Evolutionary conservation across 2,329 filamentous ascomycete genomes (phyloP), one percentile per base, ranked within the genome.

Genomic region (Neonectria punicea): DNA sequence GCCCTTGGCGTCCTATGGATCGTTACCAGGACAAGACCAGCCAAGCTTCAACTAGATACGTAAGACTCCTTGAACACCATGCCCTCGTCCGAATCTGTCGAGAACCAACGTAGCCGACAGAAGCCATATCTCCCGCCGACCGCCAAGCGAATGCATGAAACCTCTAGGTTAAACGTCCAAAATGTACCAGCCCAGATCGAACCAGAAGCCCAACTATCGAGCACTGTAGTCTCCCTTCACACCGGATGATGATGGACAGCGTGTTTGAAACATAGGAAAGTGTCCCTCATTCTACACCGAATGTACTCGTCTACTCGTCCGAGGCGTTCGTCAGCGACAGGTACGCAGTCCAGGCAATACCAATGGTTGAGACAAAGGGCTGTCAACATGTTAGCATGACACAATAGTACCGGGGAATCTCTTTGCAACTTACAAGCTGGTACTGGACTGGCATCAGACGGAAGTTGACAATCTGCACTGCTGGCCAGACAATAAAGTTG

Each of bases 261-360:
- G 47, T 14, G 34, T 18, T 22, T 57, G 22, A 34, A 41, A 63
- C 46, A 58, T 53, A 63, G 30, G 20, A 47, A 58, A 63, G 13
- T 6, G 16, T 11, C 18, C 6, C 14, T 30, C 44, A 30, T 30
- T 5, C 46, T n/a, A 13, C 34, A 53, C n/a, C 14, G 22, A 20
- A 56, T 22, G 36, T 46, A 5, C 41, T 11, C 32, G 22, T 69
- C 65, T 72, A 74, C 32, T 95, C 92, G 65, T 97, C 93, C 3
- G 93, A 85, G 5, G 94, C 91, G 81, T 98, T 98, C 67, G 92
- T 93, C 56, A 99, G 86, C 3, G 94, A 98, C 11, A 99, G 88
- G 80, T 98, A 99, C 20, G 94, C 95, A 11, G 96, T 98, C 96
- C 95, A 98, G 36, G 94, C 94, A 74, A 98, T 98, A 85, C 95